Evolutionary conservation across 352 stramenopile genomes (phyloP), one percentile per base, ranked within the genome.

Genomic region (Phytophthora syringae): DNA sequence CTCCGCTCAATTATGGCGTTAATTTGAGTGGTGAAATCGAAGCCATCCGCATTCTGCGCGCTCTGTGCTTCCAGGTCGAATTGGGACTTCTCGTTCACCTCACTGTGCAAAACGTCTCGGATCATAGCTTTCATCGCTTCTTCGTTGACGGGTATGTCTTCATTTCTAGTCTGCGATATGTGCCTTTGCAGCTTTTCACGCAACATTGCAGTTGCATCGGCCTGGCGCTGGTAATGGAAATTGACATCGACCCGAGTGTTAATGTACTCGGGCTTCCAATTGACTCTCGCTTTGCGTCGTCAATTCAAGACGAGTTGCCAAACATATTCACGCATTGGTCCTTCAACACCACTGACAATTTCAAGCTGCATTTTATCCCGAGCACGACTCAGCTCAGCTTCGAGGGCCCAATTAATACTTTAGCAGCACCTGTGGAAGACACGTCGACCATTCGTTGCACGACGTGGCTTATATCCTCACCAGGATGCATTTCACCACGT

Each of bases 341-440:
- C 49, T 45, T 56, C 32, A n/a, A 45, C 49, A 56, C 28, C 34
- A 34, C 49, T 32, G 22, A 15, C 21, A 45, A 56, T 56, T 47
- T 47, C 49, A 56, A 30, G 28, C 11, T 56, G 49, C 12, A 56
- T 47, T 45, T 56, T 30, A 21, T 56, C 49, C n/a, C 32, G 27
- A 9, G 27, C 27, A 32, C 27, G 27, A 32, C 27, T 5, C 27
- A 10, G 27, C 27, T 32, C 27, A 32, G 27, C 27, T 32, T 32
- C 27, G 5, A 32, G 27, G 27, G 27, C 9, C 27, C 9, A 9
- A 10, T 32, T 32, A 32, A 32, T 32, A 32, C 5, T 32, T 32
- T 32, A 32, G 27, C 27, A 32, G 5, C 27, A 32, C 27, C 9
- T 32, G 27, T 32, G 27, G 5, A 32, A 5, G 27, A 32, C 27